Conservation (phyloP, 441 rosid species). For the Gossypium schwendimanii region DNA sequence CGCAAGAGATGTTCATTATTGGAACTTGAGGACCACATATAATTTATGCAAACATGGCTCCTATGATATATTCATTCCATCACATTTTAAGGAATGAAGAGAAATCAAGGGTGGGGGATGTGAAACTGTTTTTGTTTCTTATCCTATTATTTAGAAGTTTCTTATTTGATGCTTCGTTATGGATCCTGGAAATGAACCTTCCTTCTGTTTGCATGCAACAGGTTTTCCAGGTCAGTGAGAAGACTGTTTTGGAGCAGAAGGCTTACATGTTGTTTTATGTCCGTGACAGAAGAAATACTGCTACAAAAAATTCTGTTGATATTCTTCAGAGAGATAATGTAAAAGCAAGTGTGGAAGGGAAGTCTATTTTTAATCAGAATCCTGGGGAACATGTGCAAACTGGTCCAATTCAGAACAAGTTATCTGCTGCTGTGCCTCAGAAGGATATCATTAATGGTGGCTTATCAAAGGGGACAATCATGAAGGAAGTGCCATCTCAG, state of each 20-base stretch:
- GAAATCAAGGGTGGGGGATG: background rate
- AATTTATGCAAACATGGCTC: background rate
- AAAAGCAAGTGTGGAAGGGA: constrained; percentile 33
- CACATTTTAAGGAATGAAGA: background rate
- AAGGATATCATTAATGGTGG: constrained; percentile 24
- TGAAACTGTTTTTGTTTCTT: background rate
- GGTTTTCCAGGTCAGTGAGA: constrained; percentile 82
- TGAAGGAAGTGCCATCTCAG: constrained; percentile 21
- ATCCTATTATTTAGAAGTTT: background rate
- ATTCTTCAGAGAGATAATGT: constrained; percentile 36
- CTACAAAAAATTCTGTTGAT: constrained; percentile 37
- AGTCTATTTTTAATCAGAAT: constrained; percentile 32
- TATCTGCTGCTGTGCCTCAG: constrained; percentile 18
- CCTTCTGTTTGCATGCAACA: constrained; percentile 26
- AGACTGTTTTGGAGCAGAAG: constrained; percentile 70
- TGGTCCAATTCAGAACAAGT: constrained; percentile 25
- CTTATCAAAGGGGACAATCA: constrained; percentile 17
- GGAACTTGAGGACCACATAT: background rate
- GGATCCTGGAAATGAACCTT: constrained; percentile 3
- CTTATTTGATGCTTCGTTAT: background rate
- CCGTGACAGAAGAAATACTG: constrained; percentile 54
- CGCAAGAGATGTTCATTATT: background rate
- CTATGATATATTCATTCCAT: background rate
- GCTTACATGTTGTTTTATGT: constrained; percentile 98
- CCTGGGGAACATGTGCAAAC: constrained; percentile 26